Base-by-base conservation (phyloP, 2,329 filamentous ascomycete species). In the Cladophialophora yegresii region DNA sequence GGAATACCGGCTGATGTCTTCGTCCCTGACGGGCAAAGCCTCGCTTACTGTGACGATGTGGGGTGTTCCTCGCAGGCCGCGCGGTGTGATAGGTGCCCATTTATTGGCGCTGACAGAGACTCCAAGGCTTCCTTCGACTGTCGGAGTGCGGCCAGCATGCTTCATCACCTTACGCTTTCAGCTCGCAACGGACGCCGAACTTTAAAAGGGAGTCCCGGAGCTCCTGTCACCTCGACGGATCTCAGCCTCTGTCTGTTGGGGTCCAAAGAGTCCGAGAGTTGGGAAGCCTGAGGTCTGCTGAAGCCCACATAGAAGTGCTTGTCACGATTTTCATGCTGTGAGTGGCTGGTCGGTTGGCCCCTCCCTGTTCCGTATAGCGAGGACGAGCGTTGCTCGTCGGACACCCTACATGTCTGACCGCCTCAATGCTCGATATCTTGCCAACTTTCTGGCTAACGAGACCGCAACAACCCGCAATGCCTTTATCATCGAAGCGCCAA, bases 141-240 rank as follows among this genome's bases (percentile, higher is more conserved):
- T 26, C 30, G 55, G 26, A 45, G 36, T 20, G 30, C 40, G 47
- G 23, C 23, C 22, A 28, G 47, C 51, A 54, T 33, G 16, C n/a
- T 33, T 54, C 23, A 54, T 23, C 23, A 51, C 8, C n/a, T 49
- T 40, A 36, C 57, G 28, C n/a, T 36, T 40, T 59, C 57, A 59
- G 57, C 57, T 59, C 57, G 30, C 22, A 51, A 51, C 57, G 57
- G 57, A 59, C 40, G 57, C 57, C 57, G 57, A 59, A 58, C 40
- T 22, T 9, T 51, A 45, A 32, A 2, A 28, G 56, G n/a, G n/a
- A n/a, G 23, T 51, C 20, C 30, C 45, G 30, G 56, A 26, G 30
- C 7, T 4, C 9, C 4, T 51, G 30, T 30, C 51, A 4, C 20
- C 12, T 43, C 10, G 26, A 28, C 30, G 13, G 12, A 51, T 51